Conservation (phyloP, 2,329 filamentous ascomycete species). For the Lasiodiplodia citricola region DNA sequence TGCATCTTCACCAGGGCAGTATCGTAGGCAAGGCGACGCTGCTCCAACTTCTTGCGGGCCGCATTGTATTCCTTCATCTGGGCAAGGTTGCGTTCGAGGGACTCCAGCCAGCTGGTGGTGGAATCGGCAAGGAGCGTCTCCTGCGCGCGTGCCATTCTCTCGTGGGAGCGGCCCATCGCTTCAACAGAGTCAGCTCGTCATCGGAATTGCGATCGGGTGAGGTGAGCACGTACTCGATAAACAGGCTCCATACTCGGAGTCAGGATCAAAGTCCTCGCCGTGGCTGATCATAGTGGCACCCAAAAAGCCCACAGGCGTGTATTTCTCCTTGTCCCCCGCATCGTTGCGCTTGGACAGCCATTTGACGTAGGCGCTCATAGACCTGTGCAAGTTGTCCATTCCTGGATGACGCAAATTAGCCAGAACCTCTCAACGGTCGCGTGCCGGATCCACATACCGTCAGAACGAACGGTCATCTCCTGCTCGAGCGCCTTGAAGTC, state of each 20-base stretch:
- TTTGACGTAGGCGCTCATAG: conserved; percentile 86
- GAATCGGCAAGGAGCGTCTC: conserved; percentile 80
- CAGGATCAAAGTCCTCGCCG: conserved; percentile 88
- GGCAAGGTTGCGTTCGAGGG: conserved; percentile 83
- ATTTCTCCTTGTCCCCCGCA: conserved; percentile 86
- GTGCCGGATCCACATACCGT: conserved; percentile 63
- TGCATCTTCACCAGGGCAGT: conserved; percentile 88
- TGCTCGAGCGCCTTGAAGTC: conserved; percentile 89
- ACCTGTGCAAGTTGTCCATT: conserved; percentile 86
- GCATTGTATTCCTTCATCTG: conserved; percentile 99
- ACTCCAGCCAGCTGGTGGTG: conserved; percentile 85
- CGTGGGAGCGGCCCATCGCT: conserved; percentile 84
- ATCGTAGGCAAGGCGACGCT: conserved; percentile 86
- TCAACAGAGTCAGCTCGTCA: conserved; percentile 31
- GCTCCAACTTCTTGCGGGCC: conserved; percentile 92
- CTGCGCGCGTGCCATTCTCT: conserved; percentile 83
- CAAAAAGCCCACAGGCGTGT: conserved; percentile 76
- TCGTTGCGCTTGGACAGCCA: conserved; percentile 85
- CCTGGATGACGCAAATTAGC: conserved; percentile 57
- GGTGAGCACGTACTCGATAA: conserved; percentile 65
- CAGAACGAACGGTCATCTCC: conserved; percentile 87
- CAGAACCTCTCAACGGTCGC: conserved; percentile 16
- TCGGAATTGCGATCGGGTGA: not conserved
- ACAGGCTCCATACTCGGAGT: conserved; percentile 90
- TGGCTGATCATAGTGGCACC: conserved; percentile 86